Conservation (phyloP, 495 filamentous ascomycete species). For the Neurospora discreta region DNA sequence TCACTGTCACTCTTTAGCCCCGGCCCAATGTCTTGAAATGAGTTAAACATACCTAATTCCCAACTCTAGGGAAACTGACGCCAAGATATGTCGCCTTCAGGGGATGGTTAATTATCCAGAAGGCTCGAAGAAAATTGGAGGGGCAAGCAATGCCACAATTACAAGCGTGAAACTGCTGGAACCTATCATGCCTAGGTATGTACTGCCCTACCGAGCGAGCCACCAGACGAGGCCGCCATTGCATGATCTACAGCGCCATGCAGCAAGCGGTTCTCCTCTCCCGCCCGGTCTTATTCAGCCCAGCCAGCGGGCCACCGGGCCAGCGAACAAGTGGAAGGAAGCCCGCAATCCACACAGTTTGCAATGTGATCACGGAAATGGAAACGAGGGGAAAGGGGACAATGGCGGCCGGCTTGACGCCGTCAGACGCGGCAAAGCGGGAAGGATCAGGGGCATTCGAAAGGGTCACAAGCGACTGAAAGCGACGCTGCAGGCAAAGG, state of each 20-base stretch:
- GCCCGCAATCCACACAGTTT: background rate
- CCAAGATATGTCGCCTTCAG: background rate
- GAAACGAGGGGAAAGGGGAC: background rate
- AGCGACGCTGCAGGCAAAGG: no score
- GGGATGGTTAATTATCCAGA: background rate
- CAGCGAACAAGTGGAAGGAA: background rate
- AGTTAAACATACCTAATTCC: no score
- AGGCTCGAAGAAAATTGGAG: no score
- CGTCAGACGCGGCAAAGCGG: background rate
- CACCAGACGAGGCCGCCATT: background rate
- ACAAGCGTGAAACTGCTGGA: background rate
- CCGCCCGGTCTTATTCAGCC: background rate
- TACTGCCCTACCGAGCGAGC: background rate
- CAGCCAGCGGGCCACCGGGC: background rate
- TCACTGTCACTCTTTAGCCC: background rate
- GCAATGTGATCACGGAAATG: background rate
- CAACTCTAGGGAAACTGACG: background rate
- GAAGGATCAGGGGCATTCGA: background rate
- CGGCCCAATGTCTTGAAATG: background rate
- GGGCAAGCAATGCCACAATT: background rate
- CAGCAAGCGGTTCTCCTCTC: background rate
- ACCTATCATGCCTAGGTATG: no score
- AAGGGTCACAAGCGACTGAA: background rate
- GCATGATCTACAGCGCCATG: background rate
- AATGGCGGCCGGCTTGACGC: background rate